phyloP scores from a whole-genome alignment of 805 yeast species.

The Candida silvatica region DNA sequence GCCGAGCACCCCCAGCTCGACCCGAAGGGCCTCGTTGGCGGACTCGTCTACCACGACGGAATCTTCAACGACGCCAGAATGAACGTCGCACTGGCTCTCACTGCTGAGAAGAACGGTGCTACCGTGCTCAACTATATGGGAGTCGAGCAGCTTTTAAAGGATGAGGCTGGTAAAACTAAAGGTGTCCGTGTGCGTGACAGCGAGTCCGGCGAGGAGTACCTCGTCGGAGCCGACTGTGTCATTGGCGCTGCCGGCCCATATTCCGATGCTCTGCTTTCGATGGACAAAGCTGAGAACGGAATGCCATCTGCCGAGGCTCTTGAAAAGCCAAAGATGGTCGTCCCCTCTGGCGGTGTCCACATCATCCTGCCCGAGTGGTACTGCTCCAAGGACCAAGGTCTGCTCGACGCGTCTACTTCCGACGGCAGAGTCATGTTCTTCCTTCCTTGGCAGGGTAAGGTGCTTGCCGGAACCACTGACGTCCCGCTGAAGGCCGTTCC shows the following conservation, averaged over 20 bases:
- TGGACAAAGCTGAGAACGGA: slow-evolving; percentile 70
- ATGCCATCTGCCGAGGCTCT: slow-evolving; percentile 32
- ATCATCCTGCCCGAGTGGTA: slow-evolving; percentile 86
- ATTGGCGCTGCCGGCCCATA: slow-evolving; percentile 95
- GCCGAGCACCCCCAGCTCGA: slow-evolving; percentile 84
- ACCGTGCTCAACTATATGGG: slow-evolving; percentile 82
- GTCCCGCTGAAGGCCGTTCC: slow-evolving; percentile 69
- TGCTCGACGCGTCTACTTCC: slow-evolving; percentile 83
- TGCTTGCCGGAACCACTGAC: slow-evolving; percentile 94
- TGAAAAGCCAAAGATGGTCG: slow-evolving; percentile 65
- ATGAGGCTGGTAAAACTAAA: slow-evolving; percentile 44
- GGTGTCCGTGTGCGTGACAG: slow-evolving; percentile 74
- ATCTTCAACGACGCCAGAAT: slow-evolving; percentile 88
- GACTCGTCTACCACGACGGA: slow-evolving; percentile 93
- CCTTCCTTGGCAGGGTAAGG: slow-evolving; percentile 97
- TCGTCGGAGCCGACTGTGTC: slow-evolving; percentile 61
- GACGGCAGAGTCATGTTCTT: slow-evolving; percentile 97
- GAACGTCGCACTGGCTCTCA: slow-evolving; percentile 76
- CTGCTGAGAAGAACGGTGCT: slow-evolving; percentile 84
- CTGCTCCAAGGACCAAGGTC: slow-evolving; percentile 81
- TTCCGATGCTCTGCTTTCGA: slow-evolving; percentile 74
- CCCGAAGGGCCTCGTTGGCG: slow-evolving; percentile 71
- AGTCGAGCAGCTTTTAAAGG: slow-evolving; percentile 68
- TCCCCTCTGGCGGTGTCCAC: slow-evolving; percentile 93
- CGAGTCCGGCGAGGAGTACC: slow-evolving; percentile 55